Percentiles rank a stretch among this genome's conserved stretches.
Conservation (phyloP, 306 rosid species). For the Corylus avellana region DNA sequence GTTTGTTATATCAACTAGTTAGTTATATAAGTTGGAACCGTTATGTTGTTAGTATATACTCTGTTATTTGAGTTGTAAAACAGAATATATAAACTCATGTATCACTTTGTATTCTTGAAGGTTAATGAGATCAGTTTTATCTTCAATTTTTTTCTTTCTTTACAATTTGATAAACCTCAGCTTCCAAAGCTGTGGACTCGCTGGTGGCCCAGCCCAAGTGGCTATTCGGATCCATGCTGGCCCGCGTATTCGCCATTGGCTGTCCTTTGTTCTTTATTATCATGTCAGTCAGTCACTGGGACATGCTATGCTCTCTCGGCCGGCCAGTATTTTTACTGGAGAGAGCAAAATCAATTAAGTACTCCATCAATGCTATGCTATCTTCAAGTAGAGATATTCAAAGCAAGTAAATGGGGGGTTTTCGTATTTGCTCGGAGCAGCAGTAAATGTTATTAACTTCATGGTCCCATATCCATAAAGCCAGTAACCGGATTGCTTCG, state of each 20-base stretch:
- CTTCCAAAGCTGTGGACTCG: background rate
- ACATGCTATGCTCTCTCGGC: background rate
- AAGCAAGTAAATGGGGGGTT: conserved; percentile 4
- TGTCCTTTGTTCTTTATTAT: background rate
- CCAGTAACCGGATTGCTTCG: background rate
- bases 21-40: no score
- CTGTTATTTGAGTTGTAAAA: no score
- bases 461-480: background rate
- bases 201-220: background rate
- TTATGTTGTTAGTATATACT: no score
- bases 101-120: no score
- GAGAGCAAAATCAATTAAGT: background rate
- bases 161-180: no score
- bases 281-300: background rate
- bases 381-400: background rate
- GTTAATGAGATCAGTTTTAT: no score
- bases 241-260: background rate
- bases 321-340: background rate
- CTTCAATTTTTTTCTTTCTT: no score
- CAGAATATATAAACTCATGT: no score
- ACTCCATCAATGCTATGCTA: background rate
- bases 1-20: no score
- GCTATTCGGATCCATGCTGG: background rate
- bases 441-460: background rate
- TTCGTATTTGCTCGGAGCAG: background rate